A percentile compares a stretch with the other conserved stretches of the same genome.
These are phyloP conservation scores for Athelia psychrophila DNA, from an alignment of 1,284 basidiomycete species.

Conservation along the genomic window DNA sequence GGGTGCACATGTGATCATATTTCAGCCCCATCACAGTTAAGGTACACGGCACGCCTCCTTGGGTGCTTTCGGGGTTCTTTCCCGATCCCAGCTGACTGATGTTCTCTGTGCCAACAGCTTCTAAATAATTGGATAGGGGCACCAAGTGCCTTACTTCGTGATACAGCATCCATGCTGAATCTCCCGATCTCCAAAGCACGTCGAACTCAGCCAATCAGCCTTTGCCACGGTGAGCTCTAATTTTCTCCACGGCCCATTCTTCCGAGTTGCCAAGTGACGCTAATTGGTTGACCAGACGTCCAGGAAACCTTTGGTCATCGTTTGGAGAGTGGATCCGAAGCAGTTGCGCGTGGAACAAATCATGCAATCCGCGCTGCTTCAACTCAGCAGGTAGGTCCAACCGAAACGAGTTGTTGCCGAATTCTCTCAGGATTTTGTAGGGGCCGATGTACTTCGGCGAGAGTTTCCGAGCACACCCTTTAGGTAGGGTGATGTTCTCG, in stretches of 20 bases:
- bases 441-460: slow-evolving; percentile 32
- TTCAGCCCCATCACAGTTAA: no score
- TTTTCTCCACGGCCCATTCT: slow-evolving; percentile 23
- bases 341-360: slow-evolving; percentile 28
- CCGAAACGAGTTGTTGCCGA: slow-evolving; percentile 22
- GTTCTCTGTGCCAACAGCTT: no score
- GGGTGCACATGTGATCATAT: no score
- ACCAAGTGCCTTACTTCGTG: no score
- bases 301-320: slow-evolving; percentile 25
- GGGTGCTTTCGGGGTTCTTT: no score
- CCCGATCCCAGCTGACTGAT: no score
- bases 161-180: no score
- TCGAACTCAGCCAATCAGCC: no score
- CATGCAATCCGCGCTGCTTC: slow-evolving; percentile 23
- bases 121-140: no score
- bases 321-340: slow-evolving; percentile 26
- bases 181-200: no score
- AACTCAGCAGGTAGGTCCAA: slow-evolving; percentile 24
- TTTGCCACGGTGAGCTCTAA: slow-evolving; percentile 21
- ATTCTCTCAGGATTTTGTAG: slow-evolving; percentile 22
- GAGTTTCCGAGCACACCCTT: slow-evolving; percentile 26
- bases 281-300: slow-evolving; percentile 12
- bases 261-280: slow-evolving; percentile 8
- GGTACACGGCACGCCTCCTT: no score
- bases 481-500: slow-evolving; percentile 29